Evolutionary conservation across 306 rosid genomes (phyloP).

Genomic region (Psophocarpus tetragonolobus): DNA sequence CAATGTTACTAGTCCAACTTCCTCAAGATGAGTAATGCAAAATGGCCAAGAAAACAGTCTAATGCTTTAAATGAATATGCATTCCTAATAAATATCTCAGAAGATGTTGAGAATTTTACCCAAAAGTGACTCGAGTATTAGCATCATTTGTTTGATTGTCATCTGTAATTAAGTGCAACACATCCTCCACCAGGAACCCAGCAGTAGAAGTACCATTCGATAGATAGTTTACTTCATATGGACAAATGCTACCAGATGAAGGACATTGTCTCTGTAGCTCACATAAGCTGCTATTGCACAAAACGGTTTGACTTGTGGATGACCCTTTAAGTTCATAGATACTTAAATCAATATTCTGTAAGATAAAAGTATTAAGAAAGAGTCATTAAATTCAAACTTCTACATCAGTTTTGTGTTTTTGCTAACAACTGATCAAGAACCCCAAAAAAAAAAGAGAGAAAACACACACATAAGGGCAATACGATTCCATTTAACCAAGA

Average conservation of each 20-base stretch:
- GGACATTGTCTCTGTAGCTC: conserved; percentile 46
- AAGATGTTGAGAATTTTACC: conserved; percentile 51
- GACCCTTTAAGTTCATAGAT: conserved; percentile 68
- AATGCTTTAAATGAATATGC: neutral
- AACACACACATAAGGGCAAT: neutral
- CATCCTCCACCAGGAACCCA: conserved; percentile 81
- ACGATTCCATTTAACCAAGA: neutral
- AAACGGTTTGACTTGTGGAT: conserved; percentile 60
- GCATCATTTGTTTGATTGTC: conserved; percentile 39
- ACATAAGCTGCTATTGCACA: conserved; percentile 72
- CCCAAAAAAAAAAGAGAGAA: neutral
- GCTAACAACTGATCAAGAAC: neutral
- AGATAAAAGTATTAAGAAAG: conserved; percentile 27
- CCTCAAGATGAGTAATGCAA: neutral
- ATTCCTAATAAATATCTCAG: conserved; percentile 1
- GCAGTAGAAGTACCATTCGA: conserved; percentile 66
- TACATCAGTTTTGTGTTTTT: conserved; percentile 18
- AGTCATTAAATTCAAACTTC: conserved; percentile 33
- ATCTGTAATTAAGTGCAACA: conserved; percentile 68
- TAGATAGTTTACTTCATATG: conserved; percentile 56
- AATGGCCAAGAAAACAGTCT: neutral
- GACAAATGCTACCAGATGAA: conserved; percentile 54
- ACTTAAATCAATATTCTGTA: conserved; percentile 48
- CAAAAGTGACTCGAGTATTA: conserved; percentile 61
- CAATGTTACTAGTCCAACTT: neutral